phyloP scores from a whole-genome alignment of 1,139 yeast species.

The Sugiyamaella novakii region DNA sequence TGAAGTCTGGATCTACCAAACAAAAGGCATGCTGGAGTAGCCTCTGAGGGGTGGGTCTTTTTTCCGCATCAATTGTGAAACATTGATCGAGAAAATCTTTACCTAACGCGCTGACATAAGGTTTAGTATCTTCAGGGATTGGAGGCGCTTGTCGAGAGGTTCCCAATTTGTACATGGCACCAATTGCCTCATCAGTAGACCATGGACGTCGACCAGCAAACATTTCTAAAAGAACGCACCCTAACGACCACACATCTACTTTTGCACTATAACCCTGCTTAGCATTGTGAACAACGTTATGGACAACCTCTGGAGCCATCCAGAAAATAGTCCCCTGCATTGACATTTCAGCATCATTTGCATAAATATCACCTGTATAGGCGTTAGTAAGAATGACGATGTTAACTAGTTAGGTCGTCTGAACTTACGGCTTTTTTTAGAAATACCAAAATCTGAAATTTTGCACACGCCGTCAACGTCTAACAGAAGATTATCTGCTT shows the following conservation, averaged over 20 bases:
- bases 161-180: slow-evolving; percentile 62
- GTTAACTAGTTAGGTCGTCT: too few species aligned
- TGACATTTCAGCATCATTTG: slow-evolving; percentile 92
- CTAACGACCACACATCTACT: slow-evolving; percentile 72
- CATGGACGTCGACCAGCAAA: slow-evolving; percentile 60
- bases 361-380: slow-evolving; percentile 62
- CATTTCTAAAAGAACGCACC: slow-evolving; percentile 97
- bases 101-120: slow-evolving; percentile 64
- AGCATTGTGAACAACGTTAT: slow-evolving; percentile 69
- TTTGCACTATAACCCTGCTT: slow-evolving; percentile 96
- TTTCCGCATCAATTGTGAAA: slow-evolving; percentile 74
- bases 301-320: slow-evolving; percentile 99
- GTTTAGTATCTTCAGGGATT: slow-evolving; percentile 80
- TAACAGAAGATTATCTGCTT: slow-evolving; percentile 87
- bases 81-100: slow-evolving; percentile 72
- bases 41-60: slow-evolving; percentile 82
- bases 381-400: not conserved
- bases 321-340: slow-evolving; percentile 98
- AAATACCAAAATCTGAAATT: slow-evolving; percentile 95
- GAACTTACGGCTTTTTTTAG: slow-evolving; percentile 64
- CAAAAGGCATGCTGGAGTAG: slow-evolving; percentile 68
- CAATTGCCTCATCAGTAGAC: slow-evolving; percentile 56
- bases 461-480: slow-evolving; percentile 95
- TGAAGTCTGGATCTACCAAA: slow-evolving; percentile 50
- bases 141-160: slow-evolving; percentile 87